phyloP scores from a whole-genome alignment of 352 stramenopile species.

The Pilasporangium apinafurcum region DNA sequence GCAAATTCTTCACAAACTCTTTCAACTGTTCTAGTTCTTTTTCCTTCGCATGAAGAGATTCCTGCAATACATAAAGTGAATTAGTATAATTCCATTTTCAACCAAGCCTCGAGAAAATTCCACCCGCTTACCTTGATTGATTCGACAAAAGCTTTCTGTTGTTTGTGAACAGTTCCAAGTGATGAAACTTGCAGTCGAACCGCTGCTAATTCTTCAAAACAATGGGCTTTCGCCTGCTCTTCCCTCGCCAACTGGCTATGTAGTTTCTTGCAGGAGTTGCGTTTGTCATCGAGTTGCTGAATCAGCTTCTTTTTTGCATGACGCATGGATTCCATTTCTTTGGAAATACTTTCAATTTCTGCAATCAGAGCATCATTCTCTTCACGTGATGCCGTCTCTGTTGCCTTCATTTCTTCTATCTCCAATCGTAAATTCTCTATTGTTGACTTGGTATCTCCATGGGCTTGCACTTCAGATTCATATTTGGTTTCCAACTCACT shows the following conservation, averaged over 20 bases:
- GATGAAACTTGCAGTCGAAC: slow-evolving; percentile 67
- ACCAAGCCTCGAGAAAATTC: no score
- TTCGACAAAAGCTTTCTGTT: slow-evolving; percentile 69
- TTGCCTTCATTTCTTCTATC: slow-evolving; percentile 41
- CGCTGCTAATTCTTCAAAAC: slow-evolving; percentile 70
- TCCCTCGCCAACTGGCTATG: slow-evolving; percentile 58
- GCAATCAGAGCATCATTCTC: slow-evolving; percentile 70
- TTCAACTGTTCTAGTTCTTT: slow-evolving; percentile 69
- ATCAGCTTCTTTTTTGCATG: slow-evolving; percentile 68
- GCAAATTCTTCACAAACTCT: slow-evolving; percentile 40
- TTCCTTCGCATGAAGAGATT: slow-evolving; percentile 50
- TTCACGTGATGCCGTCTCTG: slow-evolving; percentile 46
- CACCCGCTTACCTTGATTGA: slow-evolving; percentile 39
- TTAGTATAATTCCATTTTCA: no score
- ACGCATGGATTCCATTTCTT: slow-evolving; percentile 52
- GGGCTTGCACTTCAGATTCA: slow-evolving; percentile 21
- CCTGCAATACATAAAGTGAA: slow-evolving; percentile 13
- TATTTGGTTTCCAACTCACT: slow-evolving; percentile 22
- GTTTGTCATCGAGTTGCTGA: slow-evolving; percentile 75
- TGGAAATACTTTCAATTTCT: slow-evolving; percentile 65
- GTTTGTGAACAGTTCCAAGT: slow-evolving; percentile 65
- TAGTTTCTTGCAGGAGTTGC: slow-evolving; percentile 70
- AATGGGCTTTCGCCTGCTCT: slow-evolving; percentile 59
- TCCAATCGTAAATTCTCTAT: slow-evolving; percentile 27
- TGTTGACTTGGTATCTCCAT: slow-evolving; percentile 17